phyloP scores from a whole-genome alignment of 352 stramenopile species.

The Phytophthora meadii region DNA sequence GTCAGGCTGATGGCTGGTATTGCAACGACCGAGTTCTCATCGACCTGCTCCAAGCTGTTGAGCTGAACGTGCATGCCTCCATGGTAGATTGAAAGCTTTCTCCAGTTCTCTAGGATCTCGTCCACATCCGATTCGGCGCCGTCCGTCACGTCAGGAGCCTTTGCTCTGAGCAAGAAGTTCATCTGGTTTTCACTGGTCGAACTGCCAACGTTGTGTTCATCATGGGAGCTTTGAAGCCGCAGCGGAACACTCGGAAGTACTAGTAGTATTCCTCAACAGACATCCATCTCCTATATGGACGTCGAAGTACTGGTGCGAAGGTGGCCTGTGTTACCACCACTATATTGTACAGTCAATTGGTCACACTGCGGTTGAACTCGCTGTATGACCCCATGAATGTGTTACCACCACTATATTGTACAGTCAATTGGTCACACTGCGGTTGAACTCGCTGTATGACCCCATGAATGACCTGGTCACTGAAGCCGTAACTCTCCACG shows the following conservation, averaged over 20 bases:
- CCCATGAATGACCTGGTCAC: conserved; percentile 1
- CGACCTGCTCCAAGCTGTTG: conserved; percentile 1
- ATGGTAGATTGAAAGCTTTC: conserved; percentile 15
- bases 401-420: background rate
- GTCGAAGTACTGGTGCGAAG: no score
- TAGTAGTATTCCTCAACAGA: no score
- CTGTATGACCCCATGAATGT: conserved; percentile 9
- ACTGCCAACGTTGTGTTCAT: background rate
- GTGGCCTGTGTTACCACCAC: background rate
- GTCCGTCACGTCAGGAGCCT: conserved; percentile 17
- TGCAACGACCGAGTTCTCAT: conserved; percentile 7
- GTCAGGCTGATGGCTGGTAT: no score
- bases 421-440: background rate
- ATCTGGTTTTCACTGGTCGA: conserved; percentile 1
- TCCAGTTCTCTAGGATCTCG: conserved; percentile 20
- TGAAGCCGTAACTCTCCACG: background rate
- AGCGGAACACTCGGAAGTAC: conserved; percentile 21
- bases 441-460: conserved; percentile 5
- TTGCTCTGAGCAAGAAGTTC: conserved; percentile 1
- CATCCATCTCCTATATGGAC: conserved; percentile 4
- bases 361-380: background rate
- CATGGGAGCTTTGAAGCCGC: conserved; percentile 4
- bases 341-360: background rate
- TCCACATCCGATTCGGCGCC: background rate
- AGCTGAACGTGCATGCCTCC: conserved; percentile 10